Conservation (phyloP, 2,329 filamentous ascomycete genomes). For the Metarhizium guizhouense region DNA sequence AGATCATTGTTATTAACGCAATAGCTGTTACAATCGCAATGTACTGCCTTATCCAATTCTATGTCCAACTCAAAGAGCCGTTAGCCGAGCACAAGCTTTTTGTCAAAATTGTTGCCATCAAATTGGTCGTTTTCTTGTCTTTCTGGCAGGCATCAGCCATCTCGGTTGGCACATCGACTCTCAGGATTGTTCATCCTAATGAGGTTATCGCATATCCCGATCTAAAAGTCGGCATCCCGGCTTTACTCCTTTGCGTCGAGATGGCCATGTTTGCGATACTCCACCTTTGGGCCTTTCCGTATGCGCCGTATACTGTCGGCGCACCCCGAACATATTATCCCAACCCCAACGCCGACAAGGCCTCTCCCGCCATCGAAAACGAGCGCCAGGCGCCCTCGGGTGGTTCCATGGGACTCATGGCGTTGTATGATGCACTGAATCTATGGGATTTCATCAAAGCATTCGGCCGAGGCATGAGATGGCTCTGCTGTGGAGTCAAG, state of each 20-base stretch:
- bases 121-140: conserved; percentile 82
- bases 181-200: conserved; percentile 54
- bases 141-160: conserved; percentile 68
- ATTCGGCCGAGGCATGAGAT: conserved; percentile 66
- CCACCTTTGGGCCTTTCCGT: conserved; percentile 77
- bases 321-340: conserved; percentile 40
- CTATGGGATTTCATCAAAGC: conserved; percentile 78
- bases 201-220: conserved; percentile 60
- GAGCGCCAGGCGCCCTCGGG: conserved; percentile 45
- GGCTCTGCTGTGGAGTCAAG: conserved; percentile 69
- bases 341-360: conserved; percentile 29
- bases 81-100: conserved; percentile 63
- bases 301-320: conserved; percentile 53
- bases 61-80: conserved; percentile 63
- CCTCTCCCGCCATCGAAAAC: conserved; percentile 33
- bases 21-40: conserved; percentile 72
- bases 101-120: conserved; percentile 77
- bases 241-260: conserved; percentile 69
- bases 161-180: conserved; percentile 43
- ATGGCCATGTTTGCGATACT: conserved; percentile 75
- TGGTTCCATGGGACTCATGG: conserved; percentile 54
- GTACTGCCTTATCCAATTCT: conserved; percentile 84
- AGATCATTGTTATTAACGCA: conserved; percentile 61
- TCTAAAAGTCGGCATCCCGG: conserved; percentile 72
- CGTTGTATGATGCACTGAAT: conserved; percentile 65